Evolutionary conservation across 2,329 filamentous ascomycete species (phyloP).

Genomic region (Diaporthe ilicicola): DNA sequence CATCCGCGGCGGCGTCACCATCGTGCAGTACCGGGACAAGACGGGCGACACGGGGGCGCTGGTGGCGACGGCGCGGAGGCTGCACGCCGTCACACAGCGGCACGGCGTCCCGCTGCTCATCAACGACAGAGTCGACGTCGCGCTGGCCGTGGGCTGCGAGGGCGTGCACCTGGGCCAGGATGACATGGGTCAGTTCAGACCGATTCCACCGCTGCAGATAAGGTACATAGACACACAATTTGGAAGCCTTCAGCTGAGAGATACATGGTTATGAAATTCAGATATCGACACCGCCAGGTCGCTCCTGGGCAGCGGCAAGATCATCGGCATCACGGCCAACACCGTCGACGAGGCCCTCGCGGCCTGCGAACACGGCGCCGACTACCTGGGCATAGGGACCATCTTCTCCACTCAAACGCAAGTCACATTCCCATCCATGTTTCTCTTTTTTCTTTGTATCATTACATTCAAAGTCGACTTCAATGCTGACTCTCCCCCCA

Average conservation of each 20-base stretch:
- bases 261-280: constrained; percentile 41
- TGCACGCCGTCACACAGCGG: constrained; percentile 75
- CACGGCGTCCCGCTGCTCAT: constrained; percentile 83
- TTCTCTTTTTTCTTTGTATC: no score
- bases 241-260: not conserved
- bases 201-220: not conserved
- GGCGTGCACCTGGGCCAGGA: constrained; percentile 96
- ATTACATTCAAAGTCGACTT: not conserved
- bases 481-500: not conserved
- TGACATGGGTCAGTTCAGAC: constrained; percentile 73
- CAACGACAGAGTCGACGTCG: constrained; percentile 93
- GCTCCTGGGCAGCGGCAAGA: constrained; percentile 77
- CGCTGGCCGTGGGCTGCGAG: constrained; percentile 84
- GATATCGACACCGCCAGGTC: constrained; percentile 71
- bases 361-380: constrained; percentile 79
- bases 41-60: constrained; percentile 76
- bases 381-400: constrained; percentile 92
- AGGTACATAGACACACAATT: no score
- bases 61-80: constrained; percentile 72
- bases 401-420: constrained; percentile 86
- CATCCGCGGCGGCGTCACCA: constrained; percentile 79
- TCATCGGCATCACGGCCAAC: constrained; percentile 90
- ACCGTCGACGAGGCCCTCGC: constrained; percentile 75
- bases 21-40: constrained; percentile 94
- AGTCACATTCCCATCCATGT: constrained; percentile 39